Evolutionary conservation across 495 filamentous ascomycete species (phyloP).

Genomic region (Hypoxylon fragiforme): DNA sequence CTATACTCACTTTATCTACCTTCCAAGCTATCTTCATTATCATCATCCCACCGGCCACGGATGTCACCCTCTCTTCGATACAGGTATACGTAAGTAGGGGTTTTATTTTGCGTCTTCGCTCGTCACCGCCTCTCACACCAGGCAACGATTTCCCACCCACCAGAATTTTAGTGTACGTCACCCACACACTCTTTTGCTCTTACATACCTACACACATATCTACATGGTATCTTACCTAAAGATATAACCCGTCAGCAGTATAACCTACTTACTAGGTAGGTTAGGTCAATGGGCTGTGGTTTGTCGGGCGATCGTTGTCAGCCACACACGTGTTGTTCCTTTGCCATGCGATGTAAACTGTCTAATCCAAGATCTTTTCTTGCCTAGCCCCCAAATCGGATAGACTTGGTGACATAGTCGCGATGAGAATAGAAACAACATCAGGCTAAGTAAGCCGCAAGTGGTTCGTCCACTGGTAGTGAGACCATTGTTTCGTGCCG

Average conservation of each 20-base stretch:
- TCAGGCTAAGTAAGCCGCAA: no score
- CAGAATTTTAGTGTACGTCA: conserved; percentile 7
- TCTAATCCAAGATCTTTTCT: no score
- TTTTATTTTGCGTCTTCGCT: no score
- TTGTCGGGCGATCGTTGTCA: conserved; percentile 1
- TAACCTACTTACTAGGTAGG: not conserved
- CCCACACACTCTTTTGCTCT: no score
- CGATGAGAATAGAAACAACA: no score
- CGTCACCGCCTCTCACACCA: conserved; percentile 1
- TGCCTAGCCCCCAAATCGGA: conserved; percentile 8
- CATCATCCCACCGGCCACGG: conserved; percentile 8
- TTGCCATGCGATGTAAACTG: not conserved
- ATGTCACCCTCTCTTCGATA: not conserved
- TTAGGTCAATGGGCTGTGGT: not conserved
- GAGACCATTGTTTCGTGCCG: no score
- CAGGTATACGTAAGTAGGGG: not conserved
- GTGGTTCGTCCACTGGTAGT: no score
- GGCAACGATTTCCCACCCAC: not conserved
- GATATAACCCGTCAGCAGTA: no score
- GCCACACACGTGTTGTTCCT: conserved; percentile 3
- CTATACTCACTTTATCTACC: not conserved
- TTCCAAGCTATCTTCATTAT: not conserved
- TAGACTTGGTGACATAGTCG: no score
- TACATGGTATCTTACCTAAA: no score
- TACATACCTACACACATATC: no score